phyloP scores from a whole-genome alignment of 139 green algal species.

The Micractinium conductrix region DNA sequence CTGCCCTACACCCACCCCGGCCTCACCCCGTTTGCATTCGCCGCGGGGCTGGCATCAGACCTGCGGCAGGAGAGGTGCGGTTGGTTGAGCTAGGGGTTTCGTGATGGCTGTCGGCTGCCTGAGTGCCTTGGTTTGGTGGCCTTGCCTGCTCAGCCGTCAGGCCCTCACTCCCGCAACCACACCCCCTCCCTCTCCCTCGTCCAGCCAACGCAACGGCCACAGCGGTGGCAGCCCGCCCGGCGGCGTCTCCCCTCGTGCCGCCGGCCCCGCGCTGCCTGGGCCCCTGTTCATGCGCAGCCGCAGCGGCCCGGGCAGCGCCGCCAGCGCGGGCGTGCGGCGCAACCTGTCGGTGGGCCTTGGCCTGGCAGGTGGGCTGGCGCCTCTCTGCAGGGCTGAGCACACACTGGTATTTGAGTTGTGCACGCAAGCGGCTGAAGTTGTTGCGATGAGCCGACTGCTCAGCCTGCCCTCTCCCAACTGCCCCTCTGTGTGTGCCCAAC shows the following conservation, averaged over 20 bases:
- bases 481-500: background rate
- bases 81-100: too few relatives aligned
- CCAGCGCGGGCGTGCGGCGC: background rate
- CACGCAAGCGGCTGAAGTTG: too few relatives aligned
- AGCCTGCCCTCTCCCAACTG: background rate
- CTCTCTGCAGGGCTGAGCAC: background rate
- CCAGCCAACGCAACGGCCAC: too few relatives aligned
- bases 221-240: background rate
- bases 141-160: background rate
- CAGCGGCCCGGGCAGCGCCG: background rate
- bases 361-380: background rate
- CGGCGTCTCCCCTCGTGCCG: background rate
- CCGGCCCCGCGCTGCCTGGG: too few relatives aligned
- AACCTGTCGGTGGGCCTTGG: conserved; percentile 21
- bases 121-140: background rate
- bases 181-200: too few relatives aligned
- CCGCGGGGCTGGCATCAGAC: background rate
- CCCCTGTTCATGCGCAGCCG: too few relatives aligned
- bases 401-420: background rate
- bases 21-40: conserved; percentile 18
- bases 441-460: too few relatives aligned
- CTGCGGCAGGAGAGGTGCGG: background rate
- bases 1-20: background rate
- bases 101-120: background rate
- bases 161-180: too few relatives aligned